A percentile compares a stretch with the other conserved stretches of the same genome.
phyloP scores from a whole-genome alignment of 352 stramenopile species.

The Globisporangium iwayamae region DNA sequence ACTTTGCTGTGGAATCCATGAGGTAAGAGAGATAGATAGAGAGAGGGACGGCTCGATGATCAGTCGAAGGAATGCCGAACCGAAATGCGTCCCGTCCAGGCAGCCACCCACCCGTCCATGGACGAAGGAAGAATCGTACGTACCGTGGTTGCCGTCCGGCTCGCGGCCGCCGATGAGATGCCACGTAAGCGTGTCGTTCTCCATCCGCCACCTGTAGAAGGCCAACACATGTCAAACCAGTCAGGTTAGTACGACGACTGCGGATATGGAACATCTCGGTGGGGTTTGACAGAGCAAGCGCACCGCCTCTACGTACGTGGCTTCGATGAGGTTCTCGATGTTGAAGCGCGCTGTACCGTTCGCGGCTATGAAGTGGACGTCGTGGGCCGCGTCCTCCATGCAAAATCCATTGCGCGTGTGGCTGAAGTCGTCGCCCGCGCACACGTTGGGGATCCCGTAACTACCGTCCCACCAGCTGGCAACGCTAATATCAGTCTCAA shows the following conservation, averaged over 20 bases:
- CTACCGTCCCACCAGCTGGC: conserved; percentile 77
- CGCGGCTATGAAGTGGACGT: conserved; percentile 27
- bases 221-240: background rate
- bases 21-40: background rate
- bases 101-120: background rate
- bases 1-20: conserved; percentile 41
- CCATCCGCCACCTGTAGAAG: conserved; percentile 30
- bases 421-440: conserved; percentile 56
- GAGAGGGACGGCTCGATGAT: background rate
- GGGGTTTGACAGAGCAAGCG: background rate
- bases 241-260: background rate
- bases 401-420: conserved; percentile 50
- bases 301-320: conserved; percentile 25
- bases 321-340: conserved; percentile 75
- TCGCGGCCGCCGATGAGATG: conserved; percentile 53
- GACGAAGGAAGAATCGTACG: background rate
- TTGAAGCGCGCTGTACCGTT: conserved; percentile 66
- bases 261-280: too few species aligned
- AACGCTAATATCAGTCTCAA: conserved; percentile 67
- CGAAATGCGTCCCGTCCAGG: background rate
- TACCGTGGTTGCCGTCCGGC: conserved; percentile 62
- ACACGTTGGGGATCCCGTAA: conserved; percentile 72
- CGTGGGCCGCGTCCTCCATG: conserved; percentile 36
- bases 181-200: conserved; percentile 47
- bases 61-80: background rate